Percentiles rank a stretch among this genome's conserved stretches.
These are phyloP conservation scores for Begonia masoniana DNA, from an alignment of 306 rosid species.

Conservation along the genomic window DNA sequence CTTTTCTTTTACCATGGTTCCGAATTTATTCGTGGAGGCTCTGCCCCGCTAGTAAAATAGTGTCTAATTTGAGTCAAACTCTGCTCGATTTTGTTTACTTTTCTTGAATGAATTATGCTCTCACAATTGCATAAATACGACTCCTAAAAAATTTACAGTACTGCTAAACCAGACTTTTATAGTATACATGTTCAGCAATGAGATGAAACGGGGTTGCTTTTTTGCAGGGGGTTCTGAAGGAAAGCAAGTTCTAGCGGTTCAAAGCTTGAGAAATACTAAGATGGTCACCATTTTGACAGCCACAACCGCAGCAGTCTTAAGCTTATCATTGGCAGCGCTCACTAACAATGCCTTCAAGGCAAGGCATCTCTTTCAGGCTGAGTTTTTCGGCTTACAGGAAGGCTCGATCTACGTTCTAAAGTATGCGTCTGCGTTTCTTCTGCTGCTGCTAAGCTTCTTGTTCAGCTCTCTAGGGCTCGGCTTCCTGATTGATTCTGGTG, in stretches of 20 bases:
- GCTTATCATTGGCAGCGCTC: slow-evolving; percentile 39
- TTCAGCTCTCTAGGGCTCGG: slow-evolving; percentile 60
- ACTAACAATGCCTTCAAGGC: slow-evolving; percentile 39
- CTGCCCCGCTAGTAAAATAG: too few species aligned
- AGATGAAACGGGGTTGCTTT: neutral
- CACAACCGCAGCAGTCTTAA: slow-evolving; percentile 33
- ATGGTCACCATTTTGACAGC: slow-evolving; percentile 52
- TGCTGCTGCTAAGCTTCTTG: slow-evolving; percentile 47
- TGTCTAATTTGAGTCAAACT: too few species aligned
- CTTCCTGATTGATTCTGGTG: slow-evolving; percentile 44
- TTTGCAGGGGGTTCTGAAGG: slow-evolving; percentile 28
- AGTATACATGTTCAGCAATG: too few species aligned
- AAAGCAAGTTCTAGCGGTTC: slow-evolving; percentile 46
- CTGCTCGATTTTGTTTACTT: neutral
- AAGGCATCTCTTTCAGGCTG: slow-evolving; percentile 20
- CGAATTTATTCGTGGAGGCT: too few species aligned
- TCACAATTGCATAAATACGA: too few species aligned
- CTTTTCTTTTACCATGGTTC: too few species aligned
- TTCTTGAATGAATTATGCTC: too few species aligned
- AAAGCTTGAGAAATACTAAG: slow-evolving; percentile 67
- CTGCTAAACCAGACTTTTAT: too few species aligned
- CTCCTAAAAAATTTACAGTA: too few species aligned
- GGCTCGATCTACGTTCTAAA: slow-evolving; percentile 23
- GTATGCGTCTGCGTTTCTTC: slow-evolving; percentile 44
- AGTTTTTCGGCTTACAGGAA: slow-evolving; percentile 20